A percentile compares a stretch with the other conserved stretches of the same genome.
These are phyloP conservation scores for Chrysoporthe puriensis DNA, from an alignment of 2,329 filamentous ascomycete genomes.

Conservation along the genomic window DNA sequence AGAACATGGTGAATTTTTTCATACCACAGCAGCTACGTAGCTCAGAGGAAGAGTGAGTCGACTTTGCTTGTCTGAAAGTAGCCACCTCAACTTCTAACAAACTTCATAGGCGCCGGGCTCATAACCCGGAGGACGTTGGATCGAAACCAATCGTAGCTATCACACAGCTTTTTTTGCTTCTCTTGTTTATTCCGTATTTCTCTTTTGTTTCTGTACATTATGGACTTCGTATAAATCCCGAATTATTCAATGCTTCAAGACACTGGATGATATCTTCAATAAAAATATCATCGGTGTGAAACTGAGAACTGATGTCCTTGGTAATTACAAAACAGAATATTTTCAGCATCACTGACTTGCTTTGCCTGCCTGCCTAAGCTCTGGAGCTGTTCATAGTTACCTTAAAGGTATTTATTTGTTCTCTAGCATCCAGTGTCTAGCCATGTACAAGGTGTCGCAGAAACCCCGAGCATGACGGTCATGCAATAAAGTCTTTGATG, in stretches of 20 bases:
- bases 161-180: background rate
- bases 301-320: too few species aligned
- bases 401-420: background rate
- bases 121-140: slow-evolving; percentile 31
- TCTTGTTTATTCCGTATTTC: slow-evolving; percentile 1
- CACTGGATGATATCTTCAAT: background rate
- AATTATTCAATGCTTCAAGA: background rate
- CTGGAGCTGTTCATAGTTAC: background rate
- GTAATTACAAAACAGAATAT: background rate
- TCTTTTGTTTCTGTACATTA: background rate
- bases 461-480: background rate
- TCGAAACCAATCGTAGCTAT: slow-evolving; percentile 30
- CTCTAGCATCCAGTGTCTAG: background rate
- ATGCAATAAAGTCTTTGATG: background rate
- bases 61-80: background rate
- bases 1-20: background rate
- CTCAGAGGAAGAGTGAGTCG: slow-evolving; percentile 29
- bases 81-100: slow-evolving; percentile 6
- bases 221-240: background rate
- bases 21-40: slow-evolving; percentile 21
- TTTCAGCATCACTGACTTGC: background rate
- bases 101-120: slow-evolving; percentile 26
- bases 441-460: background rate
- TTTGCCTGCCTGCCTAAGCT: background rate
- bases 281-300: background rate